These are phyloP conservation scores for Colletotrichum sp. DNA, from an alignment of 2,329 filamentous ascomycete genomes.

Conservation along the genomic window DNA sequence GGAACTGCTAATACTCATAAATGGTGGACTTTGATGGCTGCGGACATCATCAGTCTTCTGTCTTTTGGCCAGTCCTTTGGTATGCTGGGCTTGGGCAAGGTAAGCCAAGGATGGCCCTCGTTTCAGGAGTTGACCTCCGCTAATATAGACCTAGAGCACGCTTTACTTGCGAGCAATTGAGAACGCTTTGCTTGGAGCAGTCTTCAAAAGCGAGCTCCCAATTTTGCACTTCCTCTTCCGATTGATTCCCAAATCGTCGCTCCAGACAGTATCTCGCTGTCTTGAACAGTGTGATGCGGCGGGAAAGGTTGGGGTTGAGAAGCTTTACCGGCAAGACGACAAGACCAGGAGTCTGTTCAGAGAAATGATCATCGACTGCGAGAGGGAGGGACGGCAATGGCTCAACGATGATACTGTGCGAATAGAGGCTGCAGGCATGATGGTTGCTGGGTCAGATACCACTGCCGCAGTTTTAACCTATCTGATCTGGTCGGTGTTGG, in stretches of 20 bases:
- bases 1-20: conserved; percentile 52
- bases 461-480: conserved; percentile 56
- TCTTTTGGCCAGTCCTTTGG: conserved; percentile 59
- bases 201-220: neutral
- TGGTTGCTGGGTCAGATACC: conserved; percentile 57
- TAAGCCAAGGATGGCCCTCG: conserved; percentile 24
- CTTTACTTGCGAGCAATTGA: neutral
- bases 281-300: neutral
- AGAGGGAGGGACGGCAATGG: neutral
- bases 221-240: neutral
- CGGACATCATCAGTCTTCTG: conserved; percentile 58
- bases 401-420: conserved; percentile 34
- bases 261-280: neutral
- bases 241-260: neutral
- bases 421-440: conserved; percentile 46
- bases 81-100: conserved; percentile 54
- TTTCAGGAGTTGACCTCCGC: neutral
- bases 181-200: neutral
- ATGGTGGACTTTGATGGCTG: conserved; percentile 59
- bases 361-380: neutral
- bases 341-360: neutral
- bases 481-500: conserved; percentile 43
- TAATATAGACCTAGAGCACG: conserved; percentile 32
- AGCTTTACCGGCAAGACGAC: neutral
- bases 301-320: neutral